Evolutionary conservation across 1,284 basidiomycete species (phyloP), one percentile per base, ranked within the genome.

Genomic region (Vanrija humicola): DNA sequence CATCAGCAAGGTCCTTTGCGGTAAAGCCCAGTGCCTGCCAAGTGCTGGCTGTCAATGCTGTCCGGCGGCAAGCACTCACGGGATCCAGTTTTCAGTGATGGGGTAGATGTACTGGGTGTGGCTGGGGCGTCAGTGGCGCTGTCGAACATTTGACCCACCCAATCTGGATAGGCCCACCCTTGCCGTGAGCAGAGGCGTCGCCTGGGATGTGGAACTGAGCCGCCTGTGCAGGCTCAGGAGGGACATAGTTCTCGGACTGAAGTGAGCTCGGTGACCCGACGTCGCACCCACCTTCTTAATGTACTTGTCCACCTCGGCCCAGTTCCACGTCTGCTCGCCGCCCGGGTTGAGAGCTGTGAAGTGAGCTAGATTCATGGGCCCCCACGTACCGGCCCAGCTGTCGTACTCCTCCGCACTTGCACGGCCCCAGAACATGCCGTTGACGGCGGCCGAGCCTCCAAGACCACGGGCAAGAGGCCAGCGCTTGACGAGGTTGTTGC

Each of bases 391-490:
- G 28, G 55, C 72, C 77, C 76, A 79, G 50, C 76, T 73, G 55
- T 79, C 72, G 46, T 77, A 77, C 52, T 79, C 78, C n/a, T 62
- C 57, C 25, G 59, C 56, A 38, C 67, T 67, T 2, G 68, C 74
- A 48, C 73, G 54, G 21, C 74, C 65, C 73, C 82, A 78, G 74
- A 86, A 89, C 75, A 87, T 79, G 54, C 85, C 87, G 73, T 89
- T 89, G 51, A 86, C 80, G 6, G 86, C 84, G 39, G 82, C 66
- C 15, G 70, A 86, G n/a, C 88, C 87, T 48, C 87, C 87, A 19
- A 89, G 80, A 38, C 86, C 79, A 77, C 87, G 82, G 16, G 82
- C 83, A 53, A 85, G 77, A 0, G 85, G 82, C 84, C 84, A 86
- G 5, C 55, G 49, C 57, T 70, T 70, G 25, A 55, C 54, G 6